phyloP scores from a whole-genome alignment of 208 protist genomes.

The Acanthamoeba castellanii region DNA sequence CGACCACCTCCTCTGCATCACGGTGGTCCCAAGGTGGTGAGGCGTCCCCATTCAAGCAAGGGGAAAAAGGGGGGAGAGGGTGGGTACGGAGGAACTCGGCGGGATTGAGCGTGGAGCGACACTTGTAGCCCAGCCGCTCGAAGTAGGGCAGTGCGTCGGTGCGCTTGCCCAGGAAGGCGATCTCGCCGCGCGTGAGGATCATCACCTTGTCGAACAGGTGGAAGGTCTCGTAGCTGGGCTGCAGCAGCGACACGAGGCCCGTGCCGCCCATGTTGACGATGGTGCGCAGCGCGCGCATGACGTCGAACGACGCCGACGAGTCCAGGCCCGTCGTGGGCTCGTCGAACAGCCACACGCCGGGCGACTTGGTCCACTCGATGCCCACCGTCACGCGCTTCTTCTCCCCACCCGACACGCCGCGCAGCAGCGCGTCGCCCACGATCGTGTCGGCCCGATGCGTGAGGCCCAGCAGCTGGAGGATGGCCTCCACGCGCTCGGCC shows the following conservation, averaged over 20 bases:
- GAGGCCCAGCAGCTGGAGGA: conserved; percentile 61
- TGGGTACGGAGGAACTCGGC: conserved; percentile 83
- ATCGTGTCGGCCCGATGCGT: conserved; percentile 69
- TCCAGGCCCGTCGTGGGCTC: conserved; percentile 74
- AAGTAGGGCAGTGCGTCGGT: conserved; percentile 75
- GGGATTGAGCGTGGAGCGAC: conserved; percentile 71
- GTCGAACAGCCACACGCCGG: conserved; percentile 66
- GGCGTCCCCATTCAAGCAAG: no score
- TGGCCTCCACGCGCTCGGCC: conserved; percentile 45
- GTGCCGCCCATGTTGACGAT: conserved; percentile 47
- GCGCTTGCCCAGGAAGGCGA: conserved; percentile 75
- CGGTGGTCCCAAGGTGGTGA: no score
- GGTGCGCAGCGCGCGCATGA: conserved; percentile 35
- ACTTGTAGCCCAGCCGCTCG: conserved; percentile 72
- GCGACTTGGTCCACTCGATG: conserved; percentile 63
- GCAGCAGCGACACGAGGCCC: conserved; percentile 44
- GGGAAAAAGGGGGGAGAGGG: no score
- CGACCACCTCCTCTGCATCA: conserved; percentile 73
- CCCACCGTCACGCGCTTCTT: conserved; percentile 76
- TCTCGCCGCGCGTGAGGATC: conserved; percentile 74
- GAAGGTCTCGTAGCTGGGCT: conserved; percentile 62
- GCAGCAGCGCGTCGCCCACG: conserved; percentile 52
- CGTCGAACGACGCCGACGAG: conserved; percentile 42
- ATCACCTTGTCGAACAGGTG: conserved; percentile 74
- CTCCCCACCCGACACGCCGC: conserved; percentile 72